Conservation (phyloP, 2,329 filamentous ascomycete species). For the Penicillium sp. region DNA sequence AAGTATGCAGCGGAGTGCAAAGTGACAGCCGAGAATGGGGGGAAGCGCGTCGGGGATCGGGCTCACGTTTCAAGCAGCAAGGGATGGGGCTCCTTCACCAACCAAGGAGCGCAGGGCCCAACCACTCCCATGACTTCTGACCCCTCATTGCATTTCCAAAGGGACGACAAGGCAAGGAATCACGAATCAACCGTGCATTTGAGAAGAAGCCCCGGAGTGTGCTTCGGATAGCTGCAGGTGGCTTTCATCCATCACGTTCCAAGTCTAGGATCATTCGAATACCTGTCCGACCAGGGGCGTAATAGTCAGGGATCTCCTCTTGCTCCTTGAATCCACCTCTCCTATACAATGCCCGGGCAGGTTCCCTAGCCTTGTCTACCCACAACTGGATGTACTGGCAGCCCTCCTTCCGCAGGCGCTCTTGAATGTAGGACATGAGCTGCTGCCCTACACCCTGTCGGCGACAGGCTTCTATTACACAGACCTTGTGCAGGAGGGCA, state of each 20-base stretch:
- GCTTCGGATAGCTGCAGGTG: constrained; percentile 23
- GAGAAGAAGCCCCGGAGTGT: constrained; percentile 3
- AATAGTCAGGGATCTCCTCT: constrained; percentile 51
- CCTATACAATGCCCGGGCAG: constrained; percentile 48
- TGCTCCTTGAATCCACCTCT: constrained; percentile 48
- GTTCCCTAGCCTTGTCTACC: constrained; percentile 51
- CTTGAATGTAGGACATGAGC: constrained; percentile 46
- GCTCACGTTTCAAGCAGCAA: constrained; percentile 38
- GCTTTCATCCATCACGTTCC: constrained; percentile 28
- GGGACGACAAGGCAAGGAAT: constrained; percentile 19
- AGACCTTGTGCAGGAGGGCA: constrained; percentile 54
- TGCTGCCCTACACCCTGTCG: constrained; percentile 48
- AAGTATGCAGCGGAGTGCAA: constrained; percentile 36
- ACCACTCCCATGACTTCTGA: constrained; percentile 19
- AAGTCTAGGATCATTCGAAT: constrained; percentile 45
- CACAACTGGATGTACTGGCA: constrained; percentile 52
- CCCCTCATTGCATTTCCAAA: constrained; percentile 21
- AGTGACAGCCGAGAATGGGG: constrained; percentile 28
- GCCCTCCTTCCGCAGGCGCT: constrained; percentile 46
- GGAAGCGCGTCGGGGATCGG: constrained; percentile 21
- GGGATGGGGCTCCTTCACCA: constrained; percentile 28
- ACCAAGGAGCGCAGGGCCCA: constrained; percentile 24
- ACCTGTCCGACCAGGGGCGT: constrained; percentile 50
- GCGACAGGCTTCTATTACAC: constrained; percentile 48
- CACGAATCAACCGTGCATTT: constrained; percentile 1